Evolutionary conservation across 306 rosid species (phyloP).

Genomic region (Ormosia emarginata): DNA sequence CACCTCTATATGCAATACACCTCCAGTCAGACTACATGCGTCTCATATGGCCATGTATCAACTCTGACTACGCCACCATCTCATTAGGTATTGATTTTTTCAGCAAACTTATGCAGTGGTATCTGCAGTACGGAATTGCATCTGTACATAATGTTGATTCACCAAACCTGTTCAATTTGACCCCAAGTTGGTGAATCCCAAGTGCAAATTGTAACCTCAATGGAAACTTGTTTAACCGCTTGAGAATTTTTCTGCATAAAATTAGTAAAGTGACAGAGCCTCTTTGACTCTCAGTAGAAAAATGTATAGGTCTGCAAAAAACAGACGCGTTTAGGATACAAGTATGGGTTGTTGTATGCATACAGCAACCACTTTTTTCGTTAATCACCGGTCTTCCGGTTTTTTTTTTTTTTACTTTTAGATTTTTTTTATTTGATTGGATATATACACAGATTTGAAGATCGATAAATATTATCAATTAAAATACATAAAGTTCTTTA

Average conservation of each 20-base stretch:
- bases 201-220: background rate
- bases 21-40: conserved; percentile 27
- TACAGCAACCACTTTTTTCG: no score
- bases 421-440: no score
- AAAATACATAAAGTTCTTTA: no score
- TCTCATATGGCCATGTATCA: conserved; percentile 40
- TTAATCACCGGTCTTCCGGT: no score
- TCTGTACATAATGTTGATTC: conserved; percentile 6
- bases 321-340: background rate
- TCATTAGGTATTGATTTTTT: conserved; percentile 17
- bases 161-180: background rate
- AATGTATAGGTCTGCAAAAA: background rate
- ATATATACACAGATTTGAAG: no score
- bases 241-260: background rate
- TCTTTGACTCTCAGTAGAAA: background rate
- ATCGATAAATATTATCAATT: no score
- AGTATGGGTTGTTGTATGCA: no score
- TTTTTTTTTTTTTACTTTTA: no score
- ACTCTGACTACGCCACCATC: conserved; percentile 30
- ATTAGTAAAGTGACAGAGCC: background rate
- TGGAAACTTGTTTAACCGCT: background rate
- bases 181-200: background rate
- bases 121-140: background rate
- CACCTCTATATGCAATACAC: no score
- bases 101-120: background rate